Base-by-base conservation (phyloP, 2,329 filamentous ascomycete species). In the Colletotrichum sp. region DNA sequence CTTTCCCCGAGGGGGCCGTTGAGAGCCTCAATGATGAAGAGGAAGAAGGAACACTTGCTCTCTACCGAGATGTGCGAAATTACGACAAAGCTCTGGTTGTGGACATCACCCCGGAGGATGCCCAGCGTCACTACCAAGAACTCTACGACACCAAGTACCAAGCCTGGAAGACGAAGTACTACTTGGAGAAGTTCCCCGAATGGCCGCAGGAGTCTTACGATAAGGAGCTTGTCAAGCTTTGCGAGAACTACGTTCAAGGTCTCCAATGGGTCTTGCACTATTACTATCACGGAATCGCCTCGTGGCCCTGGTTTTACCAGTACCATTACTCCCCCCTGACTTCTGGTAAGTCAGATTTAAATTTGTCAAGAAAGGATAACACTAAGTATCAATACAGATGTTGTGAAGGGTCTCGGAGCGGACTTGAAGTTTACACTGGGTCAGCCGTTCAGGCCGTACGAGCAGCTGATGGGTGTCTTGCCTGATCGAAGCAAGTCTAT, bases 251-350 rank as follows among this genome's bases (percentile, higher is more conserved):
- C 81, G 96, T 99, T 8, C 95, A 99, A 85, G 97, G 97, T 76
- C 87, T 99, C 76, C 97, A 99, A 84, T 99, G 97, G 97, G 97
- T 99, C 58, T 88, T 99, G 66, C 98, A 94, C 85, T 99, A 99
- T 87, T 99, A 99, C 86, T 99, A 99, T 86, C 93, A 94, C 70
- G 97, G 97, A 77, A 97, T 99, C 76, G 97, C 95, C 18, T 98
- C 96, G 15, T 99, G 97, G 97, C 96, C 97, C 16, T 99, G 97
- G 97, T 99, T 95, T 86, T 99, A 98, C 85, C 89, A 90, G 76
- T 99, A 98, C 84, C 97, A 99, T 85, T 99, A 99, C 85, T 94
- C 97, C 12, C 97, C 97, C 2, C 95, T 98, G 91, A 99, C 98
- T 73, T 97, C 95, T 78, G 93, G 93, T 93, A 86, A 81, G 84